Percentiles rank a stretch among this genome's conserved stretches.
These are phyloP conservation scores for Cystoisospora suis DNA, from an alignment of 169 alveolate species.

Conservation along the genomic window DNA sequence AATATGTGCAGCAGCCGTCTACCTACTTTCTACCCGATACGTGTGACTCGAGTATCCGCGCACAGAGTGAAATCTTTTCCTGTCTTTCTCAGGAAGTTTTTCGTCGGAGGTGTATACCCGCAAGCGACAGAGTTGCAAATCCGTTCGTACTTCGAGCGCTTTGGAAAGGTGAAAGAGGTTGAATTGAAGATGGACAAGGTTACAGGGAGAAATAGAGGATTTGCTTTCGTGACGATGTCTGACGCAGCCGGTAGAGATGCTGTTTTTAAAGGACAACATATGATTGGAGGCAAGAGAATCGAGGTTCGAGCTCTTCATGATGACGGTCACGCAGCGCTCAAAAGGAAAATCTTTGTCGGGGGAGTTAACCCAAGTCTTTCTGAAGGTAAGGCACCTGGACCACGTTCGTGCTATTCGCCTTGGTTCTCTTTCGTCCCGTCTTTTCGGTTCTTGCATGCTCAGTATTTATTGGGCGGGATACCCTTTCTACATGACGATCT, in stretches of 20 bases:
- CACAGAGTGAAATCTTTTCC: too few relatives aligned
- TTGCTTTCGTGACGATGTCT: slow-evolving; percentile 12
- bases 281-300: slow-evolving; percentile 2
- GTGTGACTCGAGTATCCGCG: too few relatives aligned
- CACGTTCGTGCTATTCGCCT: too few relatives aligned
- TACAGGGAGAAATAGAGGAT: slow-evolving; percentile 30
- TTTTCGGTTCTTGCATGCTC: too few relatives aligned
- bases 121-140: slow-evolving; percentile 40
- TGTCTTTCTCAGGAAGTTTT: slow-evolving; percentile 16
- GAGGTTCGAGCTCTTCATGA: slow-evolving; percentile 36
- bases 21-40: too few relatives aligned
- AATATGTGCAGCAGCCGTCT: too few relatives aligned
- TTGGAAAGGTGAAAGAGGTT: slow-evolving; percentile 17
- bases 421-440: too few relatives aligned
- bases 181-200: slow-evolving; percentile 33
- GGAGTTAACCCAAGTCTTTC: slow-evolving; percentile 17
- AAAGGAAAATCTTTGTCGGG: slow-evolving; percentile 25
- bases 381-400: background rate
- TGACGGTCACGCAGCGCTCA: slow-evolving; percentile 22
- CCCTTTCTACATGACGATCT: too few relatives aligned
- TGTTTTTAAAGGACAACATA: slow-evolving; percentile 3
- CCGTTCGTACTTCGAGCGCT: slow-evolving; percentile 37
- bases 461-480: too few relatives aligned
- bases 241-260: slow-evolving; percentile 9
- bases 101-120: slow-evolving; percentile 19